phyloP scores from a whole-genome alignment of 306 rosid species.

The Geum urbanum region DNA sequence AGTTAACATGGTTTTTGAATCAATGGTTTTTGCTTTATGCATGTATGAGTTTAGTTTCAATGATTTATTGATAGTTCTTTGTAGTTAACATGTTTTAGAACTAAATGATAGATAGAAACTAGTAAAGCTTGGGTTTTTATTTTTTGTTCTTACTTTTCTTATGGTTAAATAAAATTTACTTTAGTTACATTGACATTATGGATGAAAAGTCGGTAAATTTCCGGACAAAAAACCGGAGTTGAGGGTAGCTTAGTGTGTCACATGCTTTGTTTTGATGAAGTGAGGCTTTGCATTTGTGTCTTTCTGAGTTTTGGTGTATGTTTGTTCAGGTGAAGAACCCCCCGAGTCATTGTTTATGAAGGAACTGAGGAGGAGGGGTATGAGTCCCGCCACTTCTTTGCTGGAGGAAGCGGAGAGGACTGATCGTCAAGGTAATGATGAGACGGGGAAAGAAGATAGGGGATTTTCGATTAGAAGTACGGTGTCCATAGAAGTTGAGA shows the following conservation, averaged over 20 bases:
- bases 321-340: conserved; percentile 73
- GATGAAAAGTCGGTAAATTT: not conserved
- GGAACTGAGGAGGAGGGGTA: conserved; percentile 89
- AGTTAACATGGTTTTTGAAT: not conserved
- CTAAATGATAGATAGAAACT: too few relatives aligned
- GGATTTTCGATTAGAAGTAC: conserved; percentile 54
- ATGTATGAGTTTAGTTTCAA: not conserved
- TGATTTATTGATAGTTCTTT: not conserved
- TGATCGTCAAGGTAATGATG: conserved; percentile 50
- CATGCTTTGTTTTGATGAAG: not conserved
- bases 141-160: too few relatives aligned
- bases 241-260: not conserved
- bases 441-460: conserved; percentile 54
- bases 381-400: conserved; percentile 78
- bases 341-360: conserved; percentile 94
- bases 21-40: not conserved
- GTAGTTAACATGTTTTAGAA: too few relatives aligned
- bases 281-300: not conserved
- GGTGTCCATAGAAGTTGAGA: conserved; percentile 69
- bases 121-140: not conserved
- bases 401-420: conserved; percentile 68
- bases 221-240: not conserved
- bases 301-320: conserved; percentile 19
- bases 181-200: not conserved
- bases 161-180: too few relatives aligned